Evolutionary conservation across 2,329 filamentous ascomycete species (phyloP).

Genomic region (Pseudopithomyces chartarum): DNA sequence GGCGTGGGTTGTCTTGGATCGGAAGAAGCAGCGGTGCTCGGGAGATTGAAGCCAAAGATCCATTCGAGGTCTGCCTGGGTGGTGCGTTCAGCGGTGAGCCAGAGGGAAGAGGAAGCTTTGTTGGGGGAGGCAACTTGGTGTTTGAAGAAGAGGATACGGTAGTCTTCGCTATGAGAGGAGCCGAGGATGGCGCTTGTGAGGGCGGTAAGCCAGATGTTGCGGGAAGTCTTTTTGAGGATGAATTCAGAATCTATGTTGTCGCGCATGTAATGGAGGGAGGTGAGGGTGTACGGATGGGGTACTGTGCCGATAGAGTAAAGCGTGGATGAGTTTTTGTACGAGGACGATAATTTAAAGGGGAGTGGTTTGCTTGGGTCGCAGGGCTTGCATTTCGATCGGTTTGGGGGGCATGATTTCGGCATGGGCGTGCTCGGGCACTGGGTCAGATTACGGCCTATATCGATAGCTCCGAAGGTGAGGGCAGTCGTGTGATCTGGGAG

Average conservation of each 20-base stretch:
- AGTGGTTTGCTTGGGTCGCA: conserved; percentile 69
- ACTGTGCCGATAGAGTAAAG: conserved; percentile 85
- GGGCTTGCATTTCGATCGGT: conserved; percentile 72
- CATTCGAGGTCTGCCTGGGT: conserved; percentile 79
- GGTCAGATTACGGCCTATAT: conserved; percentile 75
- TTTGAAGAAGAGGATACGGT: conserved; percentile 77
- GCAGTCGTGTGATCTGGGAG: conserved; percentile 74
- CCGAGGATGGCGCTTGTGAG: conserved; percentile 73
- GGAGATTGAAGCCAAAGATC: conserved; percentile 85
- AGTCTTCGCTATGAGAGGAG: conserved; percentile 63
- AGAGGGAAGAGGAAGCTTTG: conserved; percentile 69
- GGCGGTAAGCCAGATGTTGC: conserved; percentile 78
- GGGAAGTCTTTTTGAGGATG: conserved; percentile 64
- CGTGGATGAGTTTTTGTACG: conserved; percentile 72
- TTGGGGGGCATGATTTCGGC: conserved; percentile 82
- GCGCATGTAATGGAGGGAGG: conserved; percentile 66
- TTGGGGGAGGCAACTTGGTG: conserved; percentile 72
- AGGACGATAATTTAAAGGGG: conserved; percentile 67
- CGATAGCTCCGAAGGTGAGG: conserved; percentile 70
- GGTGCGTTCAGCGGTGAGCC: conserved; percentile 73
- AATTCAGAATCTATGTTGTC: conserved; percentile 50
- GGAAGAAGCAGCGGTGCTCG: conserved; percentile 58
- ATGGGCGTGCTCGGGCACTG: conserved; percentile 76
- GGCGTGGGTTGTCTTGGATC: conserved; percentile 54
- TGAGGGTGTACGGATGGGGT: conserved; percentile 87